Conservation (phyloP, 2,329 filamentous ascomycete genomes). For the Tolypocladium endophyticum region DNA sequence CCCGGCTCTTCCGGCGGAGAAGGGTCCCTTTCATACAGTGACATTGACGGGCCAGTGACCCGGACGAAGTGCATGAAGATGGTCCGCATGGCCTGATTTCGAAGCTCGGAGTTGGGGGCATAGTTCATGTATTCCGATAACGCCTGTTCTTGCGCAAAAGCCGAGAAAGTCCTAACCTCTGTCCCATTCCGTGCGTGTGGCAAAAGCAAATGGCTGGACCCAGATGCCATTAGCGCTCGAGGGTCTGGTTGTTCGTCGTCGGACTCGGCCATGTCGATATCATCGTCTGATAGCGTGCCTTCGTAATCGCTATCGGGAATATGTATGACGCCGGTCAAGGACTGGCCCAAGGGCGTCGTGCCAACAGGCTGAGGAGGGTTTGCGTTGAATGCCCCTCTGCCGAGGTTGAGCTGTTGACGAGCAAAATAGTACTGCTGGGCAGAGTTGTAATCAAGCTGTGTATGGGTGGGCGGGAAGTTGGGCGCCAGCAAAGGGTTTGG, state of each 20-base stretch:
- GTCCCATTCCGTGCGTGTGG: conserved; percentile 23
- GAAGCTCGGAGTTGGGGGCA: conserved; percentile 59
- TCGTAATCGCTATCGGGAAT: conserved; percentile 1
- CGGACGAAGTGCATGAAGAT: conserved; percentile 91
- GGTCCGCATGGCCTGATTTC: conserved; percentile 66
- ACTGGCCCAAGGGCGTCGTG: not conserved
- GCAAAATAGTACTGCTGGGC: not conserved
- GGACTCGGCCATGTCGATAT: conserved; percentile 50
- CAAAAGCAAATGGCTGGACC: conserved; percentile 24
- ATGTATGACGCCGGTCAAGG: not conserved
- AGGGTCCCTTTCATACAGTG: conserved; percentile 76
- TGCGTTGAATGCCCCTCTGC: not conserved
- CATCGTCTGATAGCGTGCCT: conserved; percentile 33
- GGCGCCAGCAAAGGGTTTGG: conserved; percentile 10
- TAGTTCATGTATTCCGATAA: conserved; percentile 59
- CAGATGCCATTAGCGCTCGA: conserved; percentile 19
- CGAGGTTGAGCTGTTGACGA: not conserved
- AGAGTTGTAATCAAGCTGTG: conserved; percentile 1
- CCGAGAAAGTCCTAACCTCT: conserved; percentile 37
- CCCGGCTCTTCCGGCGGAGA: conserved; percentile 52
- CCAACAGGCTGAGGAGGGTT: not conserved
- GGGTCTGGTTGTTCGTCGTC: conserved; percentile 43
- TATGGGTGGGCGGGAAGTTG: not conserved
- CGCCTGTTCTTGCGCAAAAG: conserved; percentile 35
- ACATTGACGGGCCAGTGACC: conserved; percentile 76